Conservation (phyloP, 116 monocot genomes). For the Phalaenopsis hybrid region DNA sequence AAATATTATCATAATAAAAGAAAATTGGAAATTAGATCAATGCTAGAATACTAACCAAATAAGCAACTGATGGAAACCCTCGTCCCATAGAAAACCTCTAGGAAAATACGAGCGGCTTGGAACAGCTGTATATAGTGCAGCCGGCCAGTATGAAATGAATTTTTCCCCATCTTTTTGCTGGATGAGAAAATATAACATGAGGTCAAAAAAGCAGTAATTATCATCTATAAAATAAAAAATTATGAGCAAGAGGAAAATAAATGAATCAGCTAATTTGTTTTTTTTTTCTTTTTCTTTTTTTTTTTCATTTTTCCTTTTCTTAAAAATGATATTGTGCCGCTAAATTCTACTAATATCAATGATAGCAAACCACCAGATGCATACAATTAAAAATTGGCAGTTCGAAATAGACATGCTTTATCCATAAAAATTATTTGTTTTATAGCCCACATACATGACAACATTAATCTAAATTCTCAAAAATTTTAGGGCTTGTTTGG, state of each 20-base stretch:
- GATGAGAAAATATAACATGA: constrained; percentile 9
- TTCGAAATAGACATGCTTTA: no score
- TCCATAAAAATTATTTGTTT: no score
- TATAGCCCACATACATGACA: no score
- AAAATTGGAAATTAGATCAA: not conserved
- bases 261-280: no score
- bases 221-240: not conserved
- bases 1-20: not conserved
- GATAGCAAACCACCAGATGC: no score
- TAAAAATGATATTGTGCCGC: no score
- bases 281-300: no score
- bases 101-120: constrained; percentile 96
- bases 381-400: no score
- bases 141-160: constrained; percentile 80
- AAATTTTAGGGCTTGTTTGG: no score
- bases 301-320: no score
- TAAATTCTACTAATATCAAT: no score
- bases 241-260: not conserved
- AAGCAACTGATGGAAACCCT: constrained; percentile 91
- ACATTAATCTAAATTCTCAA: no score
- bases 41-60: constrained; percentile 53
- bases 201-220: not conserved
- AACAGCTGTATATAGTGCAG: constrained; percentile 83
- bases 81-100: constrained; percentile 97
- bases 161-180: constrained; percentile 68